phyloP scores from a whole-genome alignment of 768 basidiomycete genomes.

The Serendipita vermifera region DNA sequence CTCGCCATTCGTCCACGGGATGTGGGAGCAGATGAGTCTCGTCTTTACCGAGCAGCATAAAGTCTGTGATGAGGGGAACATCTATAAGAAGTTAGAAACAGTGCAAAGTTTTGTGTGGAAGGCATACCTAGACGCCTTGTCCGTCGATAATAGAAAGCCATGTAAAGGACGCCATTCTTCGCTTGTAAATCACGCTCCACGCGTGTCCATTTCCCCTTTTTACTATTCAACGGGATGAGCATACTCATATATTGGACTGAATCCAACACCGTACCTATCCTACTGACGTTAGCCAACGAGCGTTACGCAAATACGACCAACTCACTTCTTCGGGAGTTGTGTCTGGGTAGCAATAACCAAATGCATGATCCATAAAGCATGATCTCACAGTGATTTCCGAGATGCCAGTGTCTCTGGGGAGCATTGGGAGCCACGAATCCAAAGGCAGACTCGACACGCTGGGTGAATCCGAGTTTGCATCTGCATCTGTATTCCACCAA shows the following conservation, averaged over 20 bases:
- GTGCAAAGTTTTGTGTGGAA: neutral
- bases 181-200: conserved; percentile 70
- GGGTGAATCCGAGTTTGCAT: conserved; percentile 35
- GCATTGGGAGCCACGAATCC: conserved; percentile 64
- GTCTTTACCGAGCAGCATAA: conserved; percentile 48
- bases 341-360: conserved; percentile 52
- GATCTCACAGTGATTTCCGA: conserved; percentile 64
- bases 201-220: conserved; percentile 76
- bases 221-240: conserved; percentile 39
- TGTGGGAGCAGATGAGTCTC: conserved; percentile 33
- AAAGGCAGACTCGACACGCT: conserved; percentile 51
- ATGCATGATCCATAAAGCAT: conserved; percentile 38
- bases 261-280: neutral
- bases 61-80: conserved; percentile 61
- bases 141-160: conserved; percentile 75
- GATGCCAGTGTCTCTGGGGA: conserved; percentile 70
- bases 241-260: neutral
- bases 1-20: conserved; percentile 45
- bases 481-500: conserved; percentile 47
- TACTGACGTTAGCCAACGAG: neutral
- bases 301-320: neutral
- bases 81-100: conserved; percentile 47
- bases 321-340: conserved; percentile 48
- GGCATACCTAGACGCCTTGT: conserved; percentile 26
- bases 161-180: conserved; percentile 41